Evolutionary conservation across 441 rosid genomes (phyloP).

Genomic region (Rhodomyrtus psidioides): DNA sequence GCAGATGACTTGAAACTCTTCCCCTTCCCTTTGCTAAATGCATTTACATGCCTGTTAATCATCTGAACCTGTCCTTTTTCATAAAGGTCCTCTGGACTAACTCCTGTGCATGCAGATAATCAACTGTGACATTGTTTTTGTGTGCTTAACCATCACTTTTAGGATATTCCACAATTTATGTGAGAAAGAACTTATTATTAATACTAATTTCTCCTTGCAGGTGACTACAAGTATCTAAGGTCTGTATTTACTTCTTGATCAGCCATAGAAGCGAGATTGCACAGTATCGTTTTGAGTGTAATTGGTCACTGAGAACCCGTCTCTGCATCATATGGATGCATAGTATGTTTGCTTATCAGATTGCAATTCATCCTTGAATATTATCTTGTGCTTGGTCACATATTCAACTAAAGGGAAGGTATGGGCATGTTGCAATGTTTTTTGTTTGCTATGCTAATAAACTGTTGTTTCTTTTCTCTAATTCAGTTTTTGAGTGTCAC

Average conservation of each 20-base stretch:
- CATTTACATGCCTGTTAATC: neutral
- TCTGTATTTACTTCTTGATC: constrained; percentile 21
- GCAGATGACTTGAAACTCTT: neutral
- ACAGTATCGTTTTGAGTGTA: neutral
- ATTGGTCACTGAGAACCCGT: neutral
- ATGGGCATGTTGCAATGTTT: neutral
- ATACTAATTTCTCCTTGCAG: constrained; percentile 22
- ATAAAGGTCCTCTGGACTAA: neutral
- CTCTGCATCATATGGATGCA: neutral
- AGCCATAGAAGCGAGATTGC: neutral
- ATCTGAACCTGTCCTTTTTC: neutral
- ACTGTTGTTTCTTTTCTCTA: neutral
- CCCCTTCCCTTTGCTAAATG: neutral
- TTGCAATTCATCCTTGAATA: neutral
- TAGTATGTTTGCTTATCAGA: neutral
- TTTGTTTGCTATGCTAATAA: neutral
- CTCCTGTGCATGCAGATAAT: neutral
- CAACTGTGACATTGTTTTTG: neutral
- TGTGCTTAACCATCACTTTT: neutral
- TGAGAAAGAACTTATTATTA: neutral
- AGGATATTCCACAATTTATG: neutral
- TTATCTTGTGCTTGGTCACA: neutral
- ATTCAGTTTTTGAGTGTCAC: neutral
- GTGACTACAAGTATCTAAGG: constrained; percentile 84
- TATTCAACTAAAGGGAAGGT: neutral